A percentile compares a stretch with the other conserved stretches of the same genome.
These are phyloP conservation scores for Brasilioporus rufonigricans DNA, from an alignment of 768 basidiomycete species.

Conservation along the genomic window DNA sequence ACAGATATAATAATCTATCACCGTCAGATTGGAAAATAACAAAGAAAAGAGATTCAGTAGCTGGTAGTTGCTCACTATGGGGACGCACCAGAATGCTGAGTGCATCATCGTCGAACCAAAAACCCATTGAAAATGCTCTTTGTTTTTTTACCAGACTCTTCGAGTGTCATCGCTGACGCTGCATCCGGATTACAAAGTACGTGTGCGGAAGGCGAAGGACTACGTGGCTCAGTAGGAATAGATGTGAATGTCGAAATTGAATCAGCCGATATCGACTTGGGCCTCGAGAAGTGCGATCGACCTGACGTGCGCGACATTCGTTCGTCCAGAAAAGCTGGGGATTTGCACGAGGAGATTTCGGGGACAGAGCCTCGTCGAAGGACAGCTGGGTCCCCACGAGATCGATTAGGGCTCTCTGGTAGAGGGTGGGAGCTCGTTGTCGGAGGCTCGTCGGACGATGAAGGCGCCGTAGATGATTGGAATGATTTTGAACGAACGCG, in stretches of 20 bases:
- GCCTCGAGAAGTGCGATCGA: slow-evolving; percentile 33
- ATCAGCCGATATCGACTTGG: slow-evolving; percentile 57
- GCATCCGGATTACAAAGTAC: slow-evolving; percentile 1
- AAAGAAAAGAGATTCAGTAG: background rate
- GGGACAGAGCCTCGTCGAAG: slow-evolving; percentile 29
- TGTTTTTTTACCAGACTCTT: slow-evolving; percentile 31
- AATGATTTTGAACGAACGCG: slow-evolving; percentile 25
- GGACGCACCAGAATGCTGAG: too few relatives aligned
- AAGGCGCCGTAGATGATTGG: slow-evolving; percentile 52
- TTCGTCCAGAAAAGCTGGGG: slow-evolving; percentile 14
- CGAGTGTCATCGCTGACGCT: slow-evolving; percentile 1
- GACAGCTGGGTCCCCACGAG: slow-evolving; percentile 9
- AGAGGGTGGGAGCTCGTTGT: background rate
- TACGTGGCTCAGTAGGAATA: slow-evolving; percentile 8
- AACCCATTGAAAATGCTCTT: slow-evolving; percentile 43
- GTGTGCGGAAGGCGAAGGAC: slow-evolving; percentile 6
- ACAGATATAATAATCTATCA: slow-evolving; percentile 27
- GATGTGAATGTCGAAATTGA: slow-evolving; percentile 41
- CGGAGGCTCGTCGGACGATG: slow-evolving; percentile 28
- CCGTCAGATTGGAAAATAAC: slow-evolving; percentile 4
- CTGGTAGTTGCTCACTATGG: background rate
- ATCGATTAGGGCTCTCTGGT: slow-evolving; percentile 1
- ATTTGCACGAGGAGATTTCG: slow-evolving; percentile 17
- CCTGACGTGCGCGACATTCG: slow-evolving; percentile 19
- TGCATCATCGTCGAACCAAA: slow-evolving; percentile 35